A percentile compares a stretch with the other conserved stretches of the same genome.
Evolutionary conservation across 2,329 filamentous ascomycete genomes (phyloP).

Genomic region (Tolypocladium capitatum): DNA sequence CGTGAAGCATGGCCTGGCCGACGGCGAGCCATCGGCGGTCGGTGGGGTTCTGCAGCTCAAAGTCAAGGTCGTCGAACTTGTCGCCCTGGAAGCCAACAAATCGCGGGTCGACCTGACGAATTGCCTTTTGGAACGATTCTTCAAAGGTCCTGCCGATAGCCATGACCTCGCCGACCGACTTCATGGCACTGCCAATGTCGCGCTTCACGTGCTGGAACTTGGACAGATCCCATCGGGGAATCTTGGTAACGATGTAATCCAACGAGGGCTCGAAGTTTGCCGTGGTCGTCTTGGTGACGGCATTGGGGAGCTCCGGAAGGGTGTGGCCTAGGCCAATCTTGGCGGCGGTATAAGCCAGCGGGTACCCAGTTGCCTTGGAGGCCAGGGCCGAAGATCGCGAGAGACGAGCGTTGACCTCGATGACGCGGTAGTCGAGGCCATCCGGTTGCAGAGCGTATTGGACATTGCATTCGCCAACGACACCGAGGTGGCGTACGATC

Average conservation of each 20-base stretch:
- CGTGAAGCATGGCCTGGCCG: conserved; percentile 94
- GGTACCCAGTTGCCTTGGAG: conserved; percentile 96
- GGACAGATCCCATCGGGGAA: conserved; percentile 92
- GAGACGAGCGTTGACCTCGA: conserved; percentile 97
- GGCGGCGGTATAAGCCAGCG: conserved; percentile 89
- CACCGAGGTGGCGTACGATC: conserved; percentile 91
- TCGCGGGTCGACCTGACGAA: conserved; percentile 86
- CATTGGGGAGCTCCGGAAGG: conserved; percentile 89
- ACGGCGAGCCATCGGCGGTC: conserved; percentile 96
- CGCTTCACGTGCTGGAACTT: conserved; percentile 99
- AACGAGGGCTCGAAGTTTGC: conserved; percentile 97
- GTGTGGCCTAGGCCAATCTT: conserved; percentile 97
- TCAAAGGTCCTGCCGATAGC: conserved; percentile 97
- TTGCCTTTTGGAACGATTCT: conserved; percentile 98
- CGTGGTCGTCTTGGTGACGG: conserved; percentile 95
- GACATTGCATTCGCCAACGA: conserved; percentile 97
- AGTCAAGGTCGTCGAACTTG: conserved; percentile 86
- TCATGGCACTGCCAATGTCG: conserved; percentile 96
- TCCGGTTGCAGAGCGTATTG: conserved; percentile 96
- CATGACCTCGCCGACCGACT: conserved; percentile 98
- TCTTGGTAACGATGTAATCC: conserved; percentile 98
- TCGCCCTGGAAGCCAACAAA: conserved; percentile 92
- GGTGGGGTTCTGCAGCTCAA: conserved; percentile 79
- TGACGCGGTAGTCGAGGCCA: conserved; percentile 94
- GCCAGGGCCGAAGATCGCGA: conserved; percentile 94